Conservation (phyloP, 306 rosid species). For the Gillenia trifoliata region DNA sequence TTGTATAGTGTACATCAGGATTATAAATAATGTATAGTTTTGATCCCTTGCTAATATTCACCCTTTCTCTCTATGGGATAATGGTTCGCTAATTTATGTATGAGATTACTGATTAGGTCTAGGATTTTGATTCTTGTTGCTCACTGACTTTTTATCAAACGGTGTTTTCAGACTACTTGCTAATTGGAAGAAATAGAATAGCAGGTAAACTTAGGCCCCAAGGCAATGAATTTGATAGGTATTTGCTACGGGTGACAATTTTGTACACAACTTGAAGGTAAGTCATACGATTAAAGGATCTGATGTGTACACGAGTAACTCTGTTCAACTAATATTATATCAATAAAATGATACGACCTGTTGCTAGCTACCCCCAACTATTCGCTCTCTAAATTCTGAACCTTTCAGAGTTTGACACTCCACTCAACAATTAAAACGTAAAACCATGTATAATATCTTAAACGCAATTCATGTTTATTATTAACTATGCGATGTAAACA, state of each 20-base stretch:
- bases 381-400: neutral
- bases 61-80: neutral
- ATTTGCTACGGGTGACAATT: no score
- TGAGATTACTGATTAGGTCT: neutral
- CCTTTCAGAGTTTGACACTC: neutral
- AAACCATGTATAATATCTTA: neutral
- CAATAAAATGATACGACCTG: no score
- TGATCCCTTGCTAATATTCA: neutral
- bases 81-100: neutral
- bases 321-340: no score
- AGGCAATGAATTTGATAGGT: no score
- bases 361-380: no score
- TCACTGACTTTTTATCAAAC: neutral
- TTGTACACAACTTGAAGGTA: no score
- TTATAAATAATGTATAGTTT: neutral
- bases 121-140: neutral
- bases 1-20: conserved; percentile 28
- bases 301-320: neutral
- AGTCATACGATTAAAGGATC: no score
- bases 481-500: no score
- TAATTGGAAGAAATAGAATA: no score
- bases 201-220: neutral
- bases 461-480: no score
- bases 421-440: no score
- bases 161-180: neutral